Evolutionary conservation across 495 filamentous ascomycete genomes (phyloP).

Genomic region (Tirmania nivea): DNA sequence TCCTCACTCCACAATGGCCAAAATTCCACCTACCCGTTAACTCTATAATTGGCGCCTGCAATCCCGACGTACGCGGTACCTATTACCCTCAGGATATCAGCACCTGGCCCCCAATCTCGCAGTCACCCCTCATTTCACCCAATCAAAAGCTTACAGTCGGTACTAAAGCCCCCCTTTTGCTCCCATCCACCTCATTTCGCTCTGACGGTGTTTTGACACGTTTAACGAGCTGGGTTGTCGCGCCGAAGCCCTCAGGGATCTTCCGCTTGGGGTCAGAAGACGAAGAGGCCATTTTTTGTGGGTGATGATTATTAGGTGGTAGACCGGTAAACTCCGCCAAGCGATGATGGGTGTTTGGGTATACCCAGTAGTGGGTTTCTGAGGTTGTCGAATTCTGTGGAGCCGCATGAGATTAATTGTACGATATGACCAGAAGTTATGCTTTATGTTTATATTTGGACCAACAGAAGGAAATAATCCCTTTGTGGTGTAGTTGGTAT

Average conservation of each 20-base stretch:
- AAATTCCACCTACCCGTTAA: constrained; percentile 30
- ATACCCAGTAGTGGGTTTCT: too few relatives aligned
- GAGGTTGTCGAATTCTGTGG: too few relatives aligned
- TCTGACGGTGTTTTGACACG: constrained; percentile 38
- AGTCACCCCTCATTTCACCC: constrained; percentile 5
- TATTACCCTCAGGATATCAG: constrained; percentile 22
- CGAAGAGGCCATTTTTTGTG: too few relatives aligned
- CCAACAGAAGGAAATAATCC: constrained; percentile 1
- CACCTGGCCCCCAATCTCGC: constrained; percentile 18
- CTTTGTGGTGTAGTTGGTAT: constrained; percentile 18
- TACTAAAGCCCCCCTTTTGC: constrained; percentile 49
- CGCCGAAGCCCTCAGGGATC: constrained; percentile 53
- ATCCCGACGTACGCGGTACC: constrained; percentile 61
- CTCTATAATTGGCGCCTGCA: constrained; percentile 90
- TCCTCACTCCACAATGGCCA: background rate
- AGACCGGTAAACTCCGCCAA: too few relatives aligned
- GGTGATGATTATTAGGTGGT: too few relatives aligned
- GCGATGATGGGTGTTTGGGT: too few relatives aligned
- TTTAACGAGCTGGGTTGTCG: constrained; percentile 68
- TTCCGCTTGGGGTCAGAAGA: constrained; percentile 66
- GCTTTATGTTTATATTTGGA: too few relatives aligned
- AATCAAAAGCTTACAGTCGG: constrained; percentile 44
- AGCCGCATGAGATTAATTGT: too few relatives aligned
- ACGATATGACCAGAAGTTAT: too few relatives aligned
- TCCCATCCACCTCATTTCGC: constrained; percentile 40